Evolutionary conservation across 306 rosid species (phyloP), one percentile per base, ranked within the genome.

Genomic region (Cucumis melo): DNA sequence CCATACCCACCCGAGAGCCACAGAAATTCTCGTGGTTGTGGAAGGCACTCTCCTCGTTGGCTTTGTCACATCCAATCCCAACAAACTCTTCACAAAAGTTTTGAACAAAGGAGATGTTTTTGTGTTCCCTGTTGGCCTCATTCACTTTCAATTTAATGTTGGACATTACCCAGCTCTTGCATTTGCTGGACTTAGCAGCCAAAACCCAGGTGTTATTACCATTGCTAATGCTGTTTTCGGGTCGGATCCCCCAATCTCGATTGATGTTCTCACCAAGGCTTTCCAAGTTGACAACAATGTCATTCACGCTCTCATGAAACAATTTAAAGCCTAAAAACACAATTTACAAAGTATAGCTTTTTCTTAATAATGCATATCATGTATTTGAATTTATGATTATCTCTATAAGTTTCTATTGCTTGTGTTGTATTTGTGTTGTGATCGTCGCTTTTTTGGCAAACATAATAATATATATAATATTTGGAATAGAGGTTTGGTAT

Each of bases 171-270:
- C 75, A 2, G 75, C 75, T 44, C 75, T 68, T 44, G 75, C 75
- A 2, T 68, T 68, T 12, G 75, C 57, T 44, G 57, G 75, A 7
- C 56, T 68, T 6, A 68, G 57, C 20, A 68, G 75, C 75, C 75
- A 68, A 68, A 67, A 67, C 19, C 74, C 74, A 6, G 74, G 74
- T 42, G 20, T 6, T n/a, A 67, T 67, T 42, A 67, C 74, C 2
- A 67, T 67, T 41, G 74, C 74, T 0, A 67, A 67, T 67, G 74
- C 74, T 9, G 74, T 67, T 12, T 67, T 67, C 14, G 74, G 74
- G 21, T 67, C 74, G 1, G 19, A 38, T 65, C 73, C 73, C 0
- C 29, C 32, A 0, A 65, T 65, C 53, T 39, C 73, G 2, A 9
- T 38, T 11, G 73, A 39, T n/a, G 73, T 65, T 39, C 73, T 65